Percentiles rank a stretch among this genome's conserved stretches.
Conservation (phyloP, 495 filamentous ascomycete species). For the Filosporella fistucella region DNA sequence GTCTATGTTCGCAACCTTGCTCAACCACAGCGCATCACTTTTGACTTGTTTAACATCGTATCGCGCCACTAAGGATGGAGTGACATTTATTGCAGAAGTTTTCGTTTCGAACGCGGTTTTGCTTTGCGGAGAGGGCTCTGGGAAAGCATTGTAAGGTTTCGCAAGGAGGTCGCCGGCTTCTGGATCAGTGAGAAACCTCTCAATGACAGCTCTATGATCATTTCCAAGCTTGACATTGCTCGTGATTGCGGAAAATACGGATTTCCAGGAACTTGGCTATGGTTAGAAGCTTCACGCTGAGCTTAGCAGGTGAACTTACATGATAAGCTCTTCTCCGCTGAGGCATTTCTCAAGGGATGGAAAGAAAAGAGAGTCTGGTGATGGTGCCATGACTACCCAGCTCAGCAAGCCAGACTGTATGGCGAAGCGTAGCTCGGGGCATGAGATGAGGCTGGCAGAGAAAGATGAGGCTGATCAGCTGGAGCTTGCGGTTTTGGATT, state of each 20-base stretch:
- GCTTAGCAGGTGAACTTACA: constrained; percentile 38
- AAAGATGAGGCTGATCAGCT: too few relatives aligned
- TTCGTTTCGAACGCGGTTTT: constrained; percentile 78
- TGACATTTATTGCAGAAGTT: constrained; percentile 86
- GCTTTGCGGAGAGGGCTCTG: constrained; percentile 47
- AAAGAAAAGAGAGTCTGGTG: constrained; percentile 51
- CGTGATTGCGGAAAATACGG: constrained; percentile 60
- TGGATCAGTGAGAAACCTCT: constrained; percentile 62
- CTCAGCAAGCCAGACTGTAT: constrained; percentile 41
- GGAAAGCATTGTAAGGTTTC: constrained; percentile 58
- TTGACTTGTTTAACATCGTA: constrained; percentile 81
- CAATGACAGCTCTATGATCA: constrained; percentile 43
- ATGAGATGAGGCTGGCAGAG: constrained; percentile 18
- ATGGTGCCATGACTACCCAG: constrained; percentile 65
- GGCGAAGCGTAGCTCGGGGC: constrained; percentile 16
- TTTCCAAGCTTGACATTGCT: neutral
- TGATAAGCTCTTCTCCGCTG: constrained; percentile 50
- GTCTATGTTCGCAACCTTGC: constrained; percentile 67
- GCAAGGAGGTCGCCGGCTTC: constrained; percentile 62
- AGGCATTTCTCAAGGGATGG: constrained; percentile 61
- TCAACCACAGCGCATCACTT: constrained; percentile 80
- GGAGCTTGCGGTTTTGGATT: too few relatives aligned
- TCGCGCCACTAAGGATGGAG: constrained; percentile 58
- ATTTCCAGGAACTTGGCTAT: constrained; percentile 58
- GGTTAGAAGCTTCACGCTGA: constrained; percentile 6